Evolutionary conservation across 1,139 yeast species (phyloP).

Genomic region (Sugiyamaella castrensis): DNA sequence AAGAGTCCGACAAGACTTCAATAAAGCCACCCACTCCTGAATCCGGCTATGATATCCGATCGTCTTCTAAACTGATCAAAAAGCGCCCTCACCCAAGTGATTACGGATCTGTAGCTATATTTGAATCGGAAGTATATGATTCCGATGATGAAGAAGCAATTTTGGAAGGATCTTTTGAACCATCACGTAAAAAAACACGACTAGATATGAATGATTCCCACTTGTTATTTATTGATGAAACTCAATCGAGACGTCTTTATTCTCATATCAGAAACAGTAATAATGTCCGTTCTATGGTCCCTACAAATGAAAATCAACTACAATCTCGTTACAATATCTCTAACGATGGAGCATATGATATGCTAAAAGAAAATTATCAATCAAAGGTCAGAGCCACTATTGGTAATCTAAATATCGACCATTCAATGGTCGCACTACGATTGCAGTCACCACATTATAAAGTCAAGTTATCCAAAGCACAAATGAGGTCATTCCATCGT

Average conservation of each 20-base stretch:
- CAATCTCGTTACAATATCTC: constrained; percentile 71
- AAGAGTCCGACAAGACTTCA: not conserved
- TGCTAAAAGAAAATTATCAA: constrained; percentile 80
- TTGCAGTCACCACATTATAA: constrained; percentile 91
- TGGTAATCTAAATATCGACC: constrained; percentile 88
- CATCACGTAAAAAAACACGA: constrained; percentile 43
- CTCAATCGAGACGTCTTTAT: constrained; percentile 16
- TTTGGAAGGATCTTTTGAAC: constrained; percentile 64
- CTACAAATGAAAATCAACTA: constrained; percentile 49
- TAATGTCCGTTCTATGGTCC: constrained; percentile 33
- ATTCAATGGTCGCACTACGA: constrained; percentile 81
- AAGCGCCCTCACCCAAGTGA: not conserved
- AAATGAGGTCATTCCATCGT: constrained; percentile 77
- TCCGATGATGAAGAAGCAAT: constrained; percentile 72
- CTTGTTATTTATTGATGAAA: constrained; percentile 59
- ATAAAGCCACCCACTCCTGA: not conserved
- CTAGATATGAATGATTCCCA: constrained; percentile 88
- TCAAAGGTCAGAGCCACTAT: constrained; percentile 91
- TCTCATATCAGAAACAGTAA: not conserved
- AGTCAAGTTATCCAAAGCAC: constrained; percentile 66
- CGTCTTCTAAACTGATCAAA: no score
- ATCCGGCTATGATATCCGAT: no score
- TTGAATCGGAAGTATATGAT: constrained; percentile 28
- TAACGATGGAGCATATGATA: constrained; percentile 82
- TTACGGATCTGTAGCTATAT: constrained; percentile 6